Evolutionary conservation across 345 rosid genomes (phyloP), one percentile per base, ranked within the genome.

Genomic region (Isatis tinctoria): DNA sequence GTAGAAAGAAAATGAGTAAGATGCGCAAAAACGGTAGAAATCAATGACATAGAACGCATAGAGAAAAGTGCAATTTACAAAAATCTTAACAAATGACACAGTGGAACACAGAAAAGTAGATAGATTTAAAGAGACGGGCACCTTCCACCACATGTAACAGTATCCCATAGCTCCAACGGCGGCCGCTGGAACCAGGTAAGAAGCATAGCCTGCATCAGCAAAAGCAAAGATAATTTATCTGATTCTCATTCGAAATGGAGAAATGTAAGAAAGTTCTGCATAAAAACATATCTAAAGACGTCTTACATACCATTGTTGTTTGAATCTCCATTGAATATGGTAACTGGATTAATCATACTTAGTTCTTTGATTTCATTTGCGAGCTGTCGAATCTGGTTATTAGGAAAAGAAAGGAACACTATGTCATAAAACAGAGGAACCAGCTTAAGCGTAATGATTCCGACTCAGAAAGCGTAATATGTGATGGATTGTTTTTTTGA

Each of bases 131-230:
- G 68, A 67, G 60, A 47, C 0, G 22, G 49, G 61, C 53, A 66
- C 98, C 96, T 89, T 91, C 98, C 96, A 94, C 96, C 91, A 87
- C 96, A 91, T 88, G 79, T 89, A 91, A 81, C 95, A 87, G 81
- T 91, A 94, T 45, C 96, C 96, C 92, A 94, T 82, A 66, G 94
- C 97, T 81, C 98, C 97, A 69, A 94, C 67, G 2, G 95, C 98
- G 20, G 96, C 94, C 59, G 98, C 97, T 70, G 97, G 98, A 39
- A 84, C 84, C 61, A 93, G 72, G 80, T 91, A 93, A 61, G 98
- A 93, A 35, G 91, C 81, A 78, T 72, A 81, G 74, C 90, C 96
- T 91, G 80, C 66, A 22, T 14, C 39, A 75, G 80, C 39, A 75
- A 61, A 60, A 67, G 30, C 43, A 72, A 70, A 66, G 13, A 48